These are phyloP conservation scores for Bidens hawaiensis DNA, from an alignment of 140 eudicot species.

Conservation along the genomic window DNA sequence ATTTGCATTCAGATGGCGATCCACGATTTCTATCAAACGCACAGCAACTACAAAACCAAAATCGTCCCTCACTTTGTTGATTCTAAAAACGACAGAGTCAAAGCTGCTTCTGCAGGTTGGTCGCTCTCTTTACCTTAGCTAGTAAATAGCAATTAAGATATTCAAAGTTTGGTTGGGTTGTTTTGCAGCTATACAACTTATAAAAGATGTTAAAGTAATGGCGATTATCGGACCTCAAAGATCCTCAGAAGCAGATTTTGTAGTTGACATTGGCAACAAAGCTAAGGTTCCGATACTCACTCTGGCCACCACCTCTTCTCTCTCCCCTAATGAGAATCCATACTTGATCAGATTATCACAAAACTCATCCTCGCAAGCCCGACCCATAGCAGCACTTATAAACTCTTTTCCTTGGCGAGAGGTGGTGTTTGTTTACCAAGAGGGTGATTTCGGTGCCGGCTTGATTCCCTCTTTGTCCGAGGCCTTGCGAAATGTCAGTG, in stretches of 20 bases:
- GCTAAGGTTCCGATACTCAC: slow-evolving; percentile 47
- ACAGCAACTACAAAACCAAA: slow-evolving; percentile 20
- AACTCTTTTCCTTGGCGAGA: slow-evolving; percentile 41
- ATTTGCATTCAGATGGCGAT: slow-evolving; percentile 40
- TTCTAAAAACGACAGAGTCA: slow-evolving; percentile 29
- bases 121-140: not conserved
- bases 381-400: slow-evolving; percentile 33
- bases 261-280: slow-evolving; percentile 41
- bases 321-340: slow-evolving; percentile 22
- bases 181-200: slow-evolving; percentile 30
- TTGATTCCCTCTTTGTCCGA: slow-evolving; percentile 34
- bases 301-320: slow-evolving; percentile 46
- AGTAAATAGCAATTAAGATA: no score
- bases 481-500: slow-evolving; percentile 27
- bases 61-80: slow-evolving; percentile 29
- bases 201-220: slow-evolving; percentile 29
- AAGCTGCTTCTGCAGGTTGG: slow-evolving; percentile 35
- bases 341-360: slow-evolving; percentile 38
- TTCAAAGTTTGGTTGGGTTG: not conserved
- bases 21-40: slow-evolving; percentile 26
- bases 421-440: slow-evolving; percentile 44
- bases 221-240: slow-evolving; percentile 43
- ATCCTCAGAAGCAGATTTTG: slow-evolving; percentile 44
- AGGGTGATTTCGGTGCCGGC: slow-evolving; percentile 43
- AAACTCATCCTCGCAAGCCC: slow-evolving; percentile 29